Base-by-base conservation (phyloP, 768 basidiomycete species). In the Suillus discolor region DNA sequence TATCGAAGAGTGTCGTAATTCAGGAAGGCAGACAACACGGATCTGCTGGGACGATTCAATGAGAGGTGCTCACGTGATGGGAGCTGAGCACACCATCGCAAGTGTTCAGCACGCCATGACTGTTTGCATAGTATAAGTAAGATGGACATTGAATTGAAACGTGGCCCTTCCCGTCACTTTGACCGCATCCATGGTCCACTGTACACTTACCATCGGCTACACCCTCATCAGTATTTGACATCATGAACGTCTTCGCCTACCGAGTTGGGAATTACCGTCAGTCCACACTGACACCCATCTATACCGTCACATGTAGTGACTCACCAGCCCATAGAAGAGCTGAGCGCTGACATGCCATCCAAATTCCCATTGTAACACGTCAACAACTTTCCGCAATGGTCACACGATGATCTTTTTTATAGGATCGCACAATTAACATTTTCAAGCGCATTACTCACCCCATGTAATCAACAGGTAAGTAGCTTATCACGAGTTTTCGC, bases 71-170 rank as follows among this genome's bases (percentile, higher is more conserved):
- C 75, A 76, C 72, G 75, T 76, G 75, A 73, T 70, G 76, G 53
- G 76, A 76, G 68, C 64, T 55, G 57, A 76, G 73, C 75, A 78
- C 75, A 75, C 71, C 69, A 76, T 74, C 63, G 67, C 65, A 67
- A 67, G 62, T 68, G 28, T 51, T 71, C 74, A 67, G 67, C 67
- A 67, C 67, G 67, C 34, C 55, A 67, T 62, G 11, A 59, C n/a
- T 6, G 36, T 8, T 20, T 6, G 15, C 59, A 67, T 75, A 12
- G 36, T 38, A 76, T 75, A 75, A 76, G 63, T 59, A 11, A 18
- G 2, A 44, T 23, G 23, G 15, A 12, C 12, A 28, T 16, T 25
- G 18, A 12, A 28, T 38, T 38, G 36, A 38, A 11, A 38, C 36
- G 36, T 38, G 36, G 11, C n/a, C n/a, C 23, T 51, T 51, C 53